phyloP scores from a whole-genome alignment of 441 rosid genomes.

The Manihot esculenta region DNA sequence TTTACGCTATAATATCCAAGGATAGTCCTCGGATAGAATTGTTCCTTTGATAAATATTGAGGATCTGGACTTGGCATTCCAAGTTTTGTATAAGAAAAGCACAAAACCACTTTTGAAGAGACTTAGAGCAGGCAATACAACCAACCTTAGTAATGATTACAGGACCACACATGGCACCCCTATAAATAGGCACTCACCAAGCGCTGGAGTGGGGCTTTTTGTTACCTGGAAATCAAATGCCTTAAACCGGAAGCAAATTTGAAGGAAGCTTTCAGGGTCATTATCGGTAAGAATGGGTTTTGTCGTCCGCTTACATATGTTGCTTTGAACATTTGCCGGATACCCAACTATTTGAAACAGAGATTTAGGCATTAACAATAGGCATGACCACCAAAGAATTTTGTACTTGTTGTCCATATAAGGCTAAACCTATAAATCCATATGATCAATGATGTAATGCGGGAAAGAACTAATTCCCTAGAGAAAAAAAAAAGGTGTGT shows the following conservation, averaged over 20 bases:
- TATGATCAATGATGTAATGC: too few relatives aligned
- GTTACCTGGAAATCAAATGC: not conserved
- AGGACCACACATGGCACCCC: constrained; percentile 13
- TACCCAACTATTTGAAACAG: not conserved
- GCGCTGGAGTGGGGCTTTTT: not conserved
- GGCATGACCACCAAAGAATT: too few relatives aligned
- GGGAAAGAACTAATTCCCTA: too few relatives aligned
- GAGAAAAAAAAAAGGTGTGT: too few relatives aligned
- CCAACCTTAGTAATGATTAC: not conserved
- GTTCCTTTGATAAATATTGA: not conserved
- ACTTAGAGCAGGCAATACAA: not conserved
- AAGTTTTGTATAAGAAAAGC: constrained; percentile 3
- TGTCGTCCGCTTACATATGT: constrained; percentile 41
- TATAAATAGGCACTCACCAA: not conserved
- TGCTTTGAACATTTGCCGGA: not conserved
- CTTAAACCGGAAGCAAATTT: constrained; percentile 32
- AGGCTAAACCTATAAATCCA: too few relatives aligned
- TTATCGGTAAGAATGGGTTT: constrained; percentile 19
- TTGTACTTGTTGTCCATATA: too few relatives aligned
- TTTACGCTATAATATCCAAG: too few relatives aligned
- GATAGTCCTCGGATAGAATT: not conserved
- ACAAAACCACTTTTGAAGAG: not conserved
- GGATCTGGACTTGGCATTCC: not conserved
- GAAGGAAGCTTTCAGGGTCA: constrained; percentile 12
- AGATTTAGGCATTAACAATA: too few relatives aligned